A percentile compares a stretch with the other conserved stretches of the same genome.
Conservation (phyloP, 1,284 basidiomycete species). For the Naganishia sp. region DNA sequence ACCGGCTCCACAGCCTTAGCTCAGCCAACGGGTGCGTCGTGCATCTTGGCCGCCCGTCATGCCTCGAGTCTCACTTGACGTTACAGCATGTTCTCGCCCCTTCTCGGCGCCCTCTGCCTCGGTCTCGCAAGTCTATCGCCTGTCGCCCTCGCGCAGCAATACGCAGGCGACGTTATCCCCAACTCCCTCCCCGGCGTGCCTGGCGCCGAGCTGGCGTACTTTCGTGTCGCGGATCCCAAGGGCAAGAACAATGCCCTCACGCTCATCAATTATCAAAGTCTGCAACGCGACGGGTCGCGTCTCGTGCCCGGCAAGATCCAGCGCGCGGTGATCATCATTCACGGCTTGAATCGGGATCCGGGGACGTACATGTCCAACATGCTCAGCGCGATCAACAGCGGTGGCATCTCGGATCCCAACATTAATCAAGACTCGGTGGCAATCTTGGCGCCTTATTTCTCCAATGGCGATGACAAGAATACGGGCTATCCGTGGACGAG, state of each 20-base stretch:
- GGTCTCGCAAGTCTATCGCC: not conserved
- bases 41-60: too few relatives aligned
- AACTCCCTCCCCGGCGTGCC: slow-evolving; percentile 3
- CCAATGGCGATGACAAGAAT: slow-evolving; percentile 12
- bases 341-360: slow-evolving; percentile 5
- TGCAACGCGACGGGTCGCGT: slow-evolving; percentile 2
- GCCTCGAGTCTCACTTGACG: too few relatives aligned
- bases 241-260: slow-evolving; percentile 7
- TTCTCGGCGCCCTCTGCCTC: not conserved
- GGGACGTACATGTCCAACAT: slow-evolving; percentile 10
- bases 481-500: not conserved
- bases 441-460: slow-evolving; percentile 1
- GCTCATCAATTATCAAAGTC: slow-evolving; percentile 1
- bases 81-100: not conserved
- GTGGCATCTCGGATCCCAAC: slow-evolving; percentile 5
- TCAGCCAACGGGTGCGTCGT: too few relatives aligned
- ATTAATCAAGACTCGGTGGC: slow-evolving; percentile 5
- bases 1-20: too few relatives aligned
- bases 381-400: slow-evolving; percentile 3
- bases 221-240: slow-evolving; percentile 8
- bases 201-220: slow-evolving; percentile 5
- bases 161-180: slow-evolving; percentile 7
- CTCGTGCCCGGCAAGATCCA: slow-evolving; percentile 5
- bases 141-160: slow-evolving; percentile 1
- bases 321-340: slow-evolving; percentile 3